Evolutionary conservation across 2,329 filamentous ascomycete species (phyloP), one percentile per base, ranked within the genome.

Genomic region (Corniculantispora saksenae): DNA sequence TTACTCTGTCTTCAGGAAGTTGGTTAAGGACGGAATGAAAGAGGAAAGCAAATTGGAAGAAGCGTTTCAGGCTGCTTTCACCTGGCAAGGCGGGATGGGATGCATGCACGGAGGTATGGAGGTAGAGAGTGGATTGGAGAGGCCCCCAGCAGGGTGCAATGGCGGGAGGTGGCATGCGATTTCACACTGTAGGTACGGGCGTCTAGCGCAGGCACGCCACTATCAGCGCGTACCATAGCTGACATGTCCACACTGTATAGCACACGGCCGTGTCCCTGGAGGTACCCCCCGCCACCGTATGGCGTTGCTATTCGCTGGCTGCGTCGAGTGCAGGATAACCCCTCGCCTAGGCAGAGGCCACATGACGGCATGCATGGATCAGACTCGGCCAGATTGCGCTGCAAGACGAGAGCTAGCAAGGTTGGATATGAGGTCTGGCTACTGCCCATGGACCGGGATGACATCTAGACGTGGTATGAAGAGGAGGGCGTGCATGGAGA

Each of bases 341-440:
- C 61, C 61, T 63, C 60, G 60, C 48, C 53, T 27, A 27, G 29
- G n/a, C 23, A 54, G 17, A 35, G 60, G 53, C 61, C 61, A 63
- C 61, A 63, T 63, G 61, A 63, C 53, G 61, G 61, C 29, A 63
- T 63, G 43, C 61, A 57, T 56, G 61, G 61, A 63, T 50, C 47
- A 63, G 61, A 63, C 60, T 63, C 51, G 60, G 54, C 60, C 40
- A 15, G 40, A 55, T 23, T 56, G 12, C 17, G 38, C 25, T 55
- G 38, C 60, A 56, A 19, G n/a, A 48, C 13, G 27, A 56, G 51
- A 48, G 27, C 50, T 56, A 56, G 61, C 51, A 57, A 32, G 43
- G 53, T 29, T 56, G 21, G 13, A 47, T 25, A 23, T 40, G 21
- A 40, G 38, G 7, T 25, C 15, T 45, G 19, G 12, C 55, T 32